Conservation (phyloP, 495 filamentous ascomycete species). For the Cladorrhinum samala region DNA sequence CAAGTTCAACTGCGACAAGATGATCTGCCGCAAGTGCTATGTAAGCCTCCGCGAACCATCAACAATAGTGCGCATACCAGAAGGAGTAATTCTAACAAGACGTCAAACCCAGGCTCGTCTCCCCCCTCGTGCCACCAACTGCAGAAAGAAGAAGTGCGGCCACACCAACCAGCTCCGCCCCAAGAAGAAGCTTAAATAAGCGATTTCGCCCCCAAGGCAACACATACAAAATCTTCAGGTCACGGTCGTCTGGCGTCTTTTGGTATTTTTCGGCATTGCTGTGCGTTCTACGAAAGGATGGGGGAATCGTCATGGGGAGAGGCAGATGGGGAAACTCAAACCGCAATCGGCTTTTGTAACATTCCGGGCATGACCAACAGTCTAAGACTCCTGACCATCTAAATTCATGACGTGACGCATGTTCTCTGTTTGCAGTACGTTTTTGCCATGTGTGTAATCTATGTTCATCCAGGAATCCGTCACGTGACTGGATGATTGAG, state of each 20-base stretch:
- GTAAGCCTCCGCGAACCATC: slow-evolving; percentile 3
- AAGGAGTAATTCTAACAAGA: slow-evolving; percentile 11
- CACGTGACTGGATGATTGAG: not conserved
- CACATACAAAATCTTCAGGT: slow-evolving; percentile 8
- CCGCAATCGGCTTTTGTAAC: slow-evolving; percentile 18
- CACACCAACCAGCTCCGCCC: slow-evolving; percentile 99
- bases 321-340: slow-evolving; percentile 13
- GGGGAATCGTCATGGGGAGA: slow-evolving; percentile 10
- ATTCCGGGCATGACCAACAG: slow-evolving; percentile 26
- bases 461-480: not conserved
- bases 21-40: slow-evolving; percentile 99
- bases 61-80: not conserved
- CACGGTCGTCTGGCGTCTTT: slow-evolving; percentile 37
- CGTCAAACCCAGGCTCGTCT: slow-evolving; percentile 73
- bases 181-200: slow-evolving; percentile 99
- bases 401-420: slow-evolving; percentile 7
- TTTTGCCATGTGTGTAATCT: no score
- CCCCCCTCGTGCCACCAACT: slow-evolving; percentile 97
- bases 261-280: slow-evolving; percentile 27
- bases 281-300: slow-evolving; percentile 24
- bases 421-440: not conserved
- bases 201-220: slow-evolving; percentile 24
- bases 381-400: slow-evolving; percentile 26
- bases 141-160: slow-evolving; percentile 99
- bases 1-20: slow-evolving; percentile 99